Conservation (phyloP, 305 asterid genomes). For the Rubia peregrina region DNA sequence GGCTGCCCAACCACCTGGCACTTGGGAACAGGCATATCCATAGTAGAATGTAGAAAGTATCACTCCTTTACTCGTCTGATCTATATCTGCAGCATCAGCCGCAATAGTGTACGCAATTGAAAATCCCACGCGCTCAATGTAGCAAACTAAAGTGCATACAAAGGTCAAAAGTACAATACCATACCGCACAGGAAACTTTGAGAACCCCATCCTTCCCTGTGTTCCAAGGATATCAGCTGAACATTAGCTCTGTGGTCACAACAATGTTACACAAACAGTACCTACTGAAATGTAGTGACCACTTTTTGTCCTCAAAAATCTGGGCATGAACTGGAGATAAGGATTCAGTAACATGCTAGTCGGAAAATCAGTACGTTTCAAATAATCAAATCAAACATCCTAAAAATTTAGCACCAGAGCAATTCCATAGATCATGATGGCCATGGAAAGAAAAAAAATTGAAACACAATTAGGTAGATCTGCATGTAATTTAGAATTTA, state of each 20-base stretch:
- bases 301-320: conserved; percentile 8
- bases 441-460: background rate
- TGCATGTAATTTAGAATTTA: background rate
- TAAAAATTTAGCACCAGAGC: background rate
- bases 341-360: conserved; percentile 1
- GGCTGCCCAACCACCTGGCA: conserved; percentile 99
- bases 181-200: conserved; percentile 64
- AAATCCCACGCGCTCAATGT: conserved; percentile 91
- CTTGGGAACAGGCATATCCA: conserved; percentile 93
- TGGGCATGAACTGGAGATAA: conserved; percentile 14
- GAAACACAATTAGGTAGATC: background rate
- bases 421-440: background rate
- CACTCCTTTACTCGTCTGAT: conserved; percentile 82
- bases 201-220: conserved; percentile 48
- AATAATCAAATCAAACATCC: background rate
- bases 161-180: conserved; percentile 71
- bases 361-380: background rate
- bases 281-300: background rate
- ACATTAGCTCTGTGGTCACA: background rate
- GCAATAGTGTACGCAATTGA: conserved; percentile 92
- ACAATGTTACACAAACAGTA: background rate
- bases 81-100: conserved; percentile 86
- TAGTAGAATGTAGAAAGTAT: conserved; percentile 87
- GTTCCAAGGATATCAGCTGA: conserved; percentile 29
- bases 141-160: conserved; percentile 89